These are phyloP conservation scores for Diphasiastrum complanatum DNA, from an alignment of 83 land plant genomes.

Conservation along the genomic window DNA sequence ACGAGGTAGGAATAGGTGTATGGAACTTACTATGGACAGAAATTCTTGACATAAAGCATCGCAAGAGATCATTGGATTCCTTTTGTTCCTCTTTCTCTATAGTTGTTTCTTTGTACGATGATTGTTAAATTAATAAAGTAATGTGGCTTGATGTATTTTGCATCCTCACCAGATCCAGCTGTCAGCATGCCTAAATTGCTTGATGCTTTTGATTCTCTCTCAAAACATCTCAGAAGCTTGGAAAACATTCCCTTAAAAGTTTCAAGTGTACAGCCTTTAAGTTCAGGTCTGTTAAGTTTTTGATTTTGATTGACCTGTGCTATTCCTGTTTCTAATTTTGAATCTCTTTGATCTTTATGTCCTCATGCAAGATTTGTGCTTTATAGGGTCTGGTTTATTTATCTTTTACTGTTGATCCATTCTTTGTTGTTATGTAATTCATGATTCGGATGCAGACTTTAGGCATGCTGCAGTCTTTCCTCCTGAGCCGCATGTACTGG, in stretches of 20 bases:
- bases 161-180: slow-evolving; percentile 69
- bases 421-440: not conserved
- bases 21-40: too few relatives aligned
- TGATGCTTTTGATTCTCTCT: slow-evolving; percentile 54
- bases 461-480: slow-evolving; percentile 76
- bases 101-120: not conserved
- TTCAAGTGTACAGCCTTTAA: slow-evolving; percentile 77
- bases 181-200: slow-evolving; percentile 40
- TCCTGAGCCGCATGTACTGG: slow-evolving; percentile 70
- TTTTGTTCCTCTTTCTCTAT: too few relatives aligned
- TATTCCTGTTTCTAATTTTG: too few relatives aligned
- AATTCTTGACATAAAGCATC: too few relatives aligned
- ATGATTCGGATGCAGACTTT: slow-evolving; percentile 46
- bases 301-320: slow-evolving; percentile 7
- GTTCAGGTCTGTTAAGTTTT: slow-evolving; percentile 46
- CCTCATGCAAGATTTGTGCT: too few relatives aligned
- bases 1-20: slow-evolving; percentile 35
- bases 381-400: too few relatives aligned
- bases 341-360: too few relatives aligned
- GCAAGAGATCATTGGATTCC: too few relatives aligned
- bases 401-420: too few relatives aligned
- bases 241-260: slow-evolving; percentile 68
- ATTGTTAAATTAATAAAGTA: not conserved
- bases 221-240: slow-evolving; percentile 52
- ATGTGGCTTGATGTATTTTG: slow-evolving; percentile 8